Conservation (phyloP, 257 asterid genomes). For the Primulina huaijiensis region DNA sequence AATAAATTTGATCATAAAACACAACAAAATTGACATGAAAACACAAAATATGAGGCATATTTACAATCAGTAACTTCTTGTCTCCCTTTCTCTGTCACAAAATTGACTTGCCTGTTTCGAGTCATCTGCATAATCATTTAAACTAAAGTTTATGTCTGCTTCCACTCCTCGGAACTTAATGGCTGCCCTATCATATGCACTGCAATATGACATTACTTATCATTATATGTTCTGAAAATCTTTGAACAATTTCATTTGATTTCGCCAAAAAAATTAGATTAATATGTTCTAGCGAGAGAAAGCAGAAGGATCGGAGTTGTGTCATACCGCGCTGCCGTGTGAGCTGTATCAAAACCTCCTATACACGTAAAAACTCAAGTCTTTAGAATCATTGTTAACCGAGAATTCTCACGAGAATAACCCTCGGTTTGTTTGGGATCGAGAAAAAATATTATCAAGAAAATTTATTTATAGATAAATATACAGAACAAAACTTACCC, state of each 20-base stretch:
- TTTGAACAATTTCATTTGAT: background rate
- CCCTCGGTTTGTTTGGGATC: background rate
- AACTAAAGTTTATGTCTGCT: slow-evolving; percentile 20
- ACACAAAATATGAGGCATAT: background rate
- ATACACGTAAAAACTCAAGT: slow-evolving; percentile 5
- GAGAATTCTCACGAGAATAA: background rate
- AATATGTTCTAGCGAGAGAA: background rate
- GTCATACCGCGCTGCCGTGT: slow-evolving; percentile 67
- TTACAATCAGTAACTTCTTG: too few relatives aligned
- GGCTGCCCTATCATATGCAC: slow-evolving; percentile 27
- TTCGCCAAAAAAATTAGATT: too few relatives aligned
- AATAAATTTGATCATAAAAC: too few relatives aligned
- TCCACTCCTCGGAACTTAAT: slow-evolving; percentile 24
- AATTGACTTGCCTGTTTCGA: slow-evolving; percentile 14
- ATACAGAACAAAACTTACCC: slow-evolving; percentile 30
- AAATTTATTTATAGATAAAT: background rate
- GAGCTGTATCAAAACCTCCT: slow-evolving; percentile 73
- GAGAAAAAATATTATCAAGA: too few relatives aligned
- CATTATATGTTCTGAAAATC: too few relatives aligned
- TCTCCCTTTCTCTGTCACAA: too few relatives aligned
- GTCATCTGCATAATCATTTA: slow-evolving; percentile 19
- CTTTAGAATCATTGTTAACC: slow-evolving; percentile 7
- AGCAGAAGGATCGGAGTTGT: background rate
- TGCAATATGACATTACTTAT: background rate
- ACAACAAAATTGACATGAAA: background rate